Evolutionary conservation across 768 basidiomycete genomes (phyloP), one percentile per base, ranked within the genome.

Genomic region (Suillus cothurnatus): DNA sequence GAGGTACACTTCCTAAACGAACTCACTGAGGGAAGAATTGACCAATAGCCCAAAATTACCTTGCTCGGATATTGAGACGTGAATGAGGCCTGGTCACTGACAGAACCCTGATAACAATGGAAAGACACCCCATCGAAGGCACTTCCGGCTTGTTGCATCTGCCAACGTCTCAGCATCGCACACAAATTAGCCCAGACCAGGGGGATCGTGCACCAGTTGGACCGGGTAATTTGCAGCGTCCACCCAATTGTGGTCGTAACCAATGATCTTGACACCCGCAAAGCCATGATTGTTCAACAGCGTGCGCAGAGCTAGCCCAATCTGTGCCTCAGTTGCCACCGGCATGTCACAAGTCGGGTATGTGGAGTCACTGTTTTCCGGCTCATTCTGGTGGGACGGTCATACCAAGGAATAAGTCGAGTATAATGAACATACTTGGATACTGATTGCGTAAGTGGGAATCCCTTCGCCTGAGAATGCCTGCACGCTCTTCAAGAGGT

Each of bases 221-320:
- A 88, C 81, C 0, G 91, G 87, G 68, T 92, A 92, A 15, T 80
- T 75, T 7, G 79, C 85, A 17, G 89, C 88, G 65, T 86, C 82
- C 60, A 82, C 78, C 92, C 92, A 93, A 70, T 93, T 93, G 69
- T 93, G 91, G 70, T 91, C 86, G 66, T 81, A 85, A 28, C 90
- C 91, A 39, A 92, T 81, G 45, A 93, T 80, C 74, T 86, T 89
- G 47, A 87, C 85, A 21, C 71, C 70, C 0, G 81, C 80, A 53
- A 91, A 82, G 0, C 88, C 87, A 64, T 89, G 87, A 53, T 81
- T 82, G 70, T 92, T 79, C 73, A 93, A 81, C 19, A 91, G 74
- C 4, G 77, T 80, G 17, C 90, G 81, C 36, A 93, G 78, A 0
- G 81, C 72, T 0, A 76, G 80, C 14, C 84, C 90, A 32, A 93